These are phyloP conservation scores for Aspergillus latus DNA, from an alignment of 2,329 filamentous ascomycete genomes.

Conservation along the genomic window DNA sequence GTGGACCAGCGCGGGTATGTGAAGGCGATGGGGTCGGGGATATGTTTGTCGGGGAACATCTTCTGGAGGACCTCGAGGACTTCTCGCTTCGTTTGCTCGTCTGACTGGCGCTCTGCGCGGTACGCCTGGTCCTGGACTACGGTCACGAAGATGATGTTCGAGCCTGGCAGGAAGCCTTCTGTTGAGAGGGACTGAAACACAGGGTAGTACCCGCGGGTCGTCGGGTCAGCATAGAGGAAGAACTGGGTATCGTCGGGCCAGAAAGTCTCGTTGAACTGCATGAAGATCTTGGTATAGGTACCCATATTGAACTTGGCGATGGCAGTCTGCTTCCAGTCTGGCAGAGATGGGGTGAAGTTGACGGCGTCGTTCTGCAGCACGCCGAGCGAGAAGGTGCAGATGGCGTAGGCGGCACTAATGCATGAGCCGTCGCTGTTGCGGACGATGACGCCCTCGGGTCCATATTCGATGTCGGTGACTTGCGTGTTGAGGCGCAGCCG, in stretches of 20 bases:
- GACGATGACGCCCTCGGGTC: constrained; percentile 54
- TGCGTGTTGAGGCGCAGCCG: constrained; percentile 60
- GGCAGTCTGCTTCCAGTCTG: constrained; percentile 63
- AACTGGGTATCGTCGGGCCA: constrained; percentile 60
- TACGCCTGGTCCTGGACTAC: constrained; percentile 59
- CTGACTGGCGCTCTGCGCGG: constrained; percentile 58
- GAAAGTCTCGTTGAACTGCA: constrained; percentile 67
- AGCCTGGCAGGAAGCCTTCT: constrained; percentile 59
- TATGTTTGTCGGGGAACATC: constrained; percentile 59
- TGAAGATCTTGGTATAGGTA: constrained; percentile 72
- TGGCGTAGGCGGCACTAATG: constrained; percentile 60
- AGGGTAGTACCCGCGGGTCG: constrained; percentile 55
- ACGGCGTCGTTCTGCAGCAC: constrained; percentile 64
- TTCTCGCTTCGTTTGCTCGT: constrained; percentile 59
- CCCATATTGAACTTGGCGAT: constrained; percentile 68
- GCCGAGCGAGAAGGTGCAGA: constrained; percentile 67
- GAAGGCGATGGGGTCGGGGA: constrained; percentile 62
- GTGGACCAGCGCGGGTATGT: constrained; percentile 61
- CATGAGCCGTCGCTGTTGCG: constrained; percentile 56
- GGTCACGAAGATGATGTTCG: constrained; percentile 66
- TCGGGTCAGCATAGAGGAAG: constrained; percentile 54
- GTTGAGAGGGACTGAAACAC: constrained; percentile 64
- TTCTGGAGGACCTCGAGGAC: constrained; percentile 57
- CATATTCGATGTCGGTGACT: constrained; percentile 57
- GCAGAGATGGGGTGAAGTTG: constrained; percentile 59